These are phyloP conservation scores for Penicillium brevicompactum DNA, from an alignment of 2,329 filamentous ascomycete species.

Conservation along the genomic window DNA sequence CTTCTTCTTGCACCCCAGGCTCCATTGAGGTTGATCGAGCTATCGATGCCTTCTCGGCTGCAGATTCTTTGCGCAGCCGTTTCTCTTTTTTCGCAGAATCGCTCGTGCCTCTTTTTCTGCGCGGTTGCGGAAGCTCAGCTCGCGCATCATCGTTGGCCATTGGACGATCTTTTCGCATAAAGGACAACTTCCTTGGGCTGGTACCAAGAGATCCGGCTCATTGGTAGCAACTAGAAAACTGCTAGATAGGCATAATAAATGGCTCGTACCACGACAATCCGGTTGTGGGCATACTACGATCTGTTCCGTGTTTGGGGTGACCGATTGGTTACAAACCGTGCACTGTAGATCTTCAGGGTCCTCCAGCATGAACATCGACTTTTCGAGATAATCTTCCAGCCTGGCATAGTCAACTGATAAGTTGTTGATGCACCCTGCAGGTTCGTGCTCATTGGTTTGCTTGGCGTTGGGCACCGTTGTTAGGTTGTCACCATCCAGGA, in stretches of 20 bases:
- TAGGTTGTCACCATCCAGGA: constrained; percentile 51
- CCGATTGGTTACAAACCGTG: constrained; percentile 49
- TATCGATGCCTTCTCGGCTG: background rate
- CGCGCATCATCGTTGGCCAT: constrained; percentile 81
- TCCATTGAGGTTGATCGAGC: constrained; percentile 10
- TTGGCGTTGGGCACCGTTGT: background rate
- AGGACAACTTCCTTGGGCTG: constrained; percentile 70
- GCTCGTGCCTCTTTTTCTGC: constrained; percentile 68
- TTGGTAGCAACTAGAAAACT: constrained; percentile 51
- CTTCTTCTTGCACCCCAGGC: constrained; percentile 12
- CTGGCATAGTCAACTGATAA: constrained; percentile 58
- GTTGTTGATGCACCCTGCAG: constrained; percentile 43
- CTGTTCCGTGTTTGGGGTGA: constrained; percentile 43
- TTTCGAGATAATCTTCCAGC: constrained; percentile 55
- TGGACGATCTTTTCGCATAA: constrained; percentile 62
- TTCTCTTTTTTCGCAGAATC: constrained; percentile 63
- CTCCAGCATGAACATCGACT: constrained; percentile 49
- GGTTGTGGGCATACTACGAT: constrained; percentile 55
- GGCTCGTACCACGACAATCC: constrained; percentile 53
- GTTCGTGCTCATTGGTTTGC: constrained; percentile 19
- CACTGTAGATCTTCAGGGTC: constrained; percentile 45
- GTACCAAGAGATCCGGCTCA: constrained; percentile 57
- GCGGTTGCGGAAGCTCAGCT: constrained; percentile 72
- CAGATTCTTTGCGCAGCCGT: constrained; percentile 29
- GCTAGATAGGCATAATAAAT: constrained; percentile 59